Percentiles rank a stretch among this genome's conserved stretches.
phyloP scores from a whole-genome alignment of 352 stramenopile species.

The Phytophthora melonis region DNA sequence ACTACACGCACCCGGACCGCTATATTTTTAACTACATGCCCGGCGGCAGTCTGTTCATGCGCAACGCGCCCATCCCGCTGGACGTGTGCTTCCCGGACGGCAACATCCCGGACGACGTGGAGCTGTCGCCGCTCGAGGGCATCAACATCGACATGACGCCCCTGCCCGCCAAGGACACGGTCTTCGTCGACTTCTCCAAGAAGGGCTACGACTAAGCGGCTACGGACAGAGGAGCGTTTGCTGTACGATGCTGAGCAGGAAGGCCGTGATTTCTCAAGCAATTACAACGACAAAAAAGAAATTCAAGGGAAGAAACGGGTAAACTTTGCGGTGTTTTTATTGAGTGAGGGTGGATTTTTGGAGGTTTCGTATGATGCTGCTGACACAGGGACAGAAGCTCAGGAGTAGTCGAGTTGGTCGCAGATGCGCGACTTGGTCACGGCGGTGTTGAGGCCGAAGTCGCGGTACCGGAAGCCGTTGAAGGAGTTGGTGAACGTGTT shows the following conservation, averaged over 20 bases:
- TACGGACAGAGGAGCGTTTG: not conserved
- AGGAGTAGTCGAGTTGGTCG: constrained; percentile 78
- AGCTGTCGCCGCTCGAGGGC: constrained; percentile 83
- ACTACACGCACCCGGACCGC: constrained; percentile 96
- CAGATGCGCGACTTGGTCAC: constrained; percentile 85
- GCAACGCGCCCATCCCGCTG: constrained; percentile 97
- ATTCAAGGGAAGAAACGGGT: constrained; percentile 32
- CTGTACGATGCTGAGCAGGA: constrained; percentile 5
- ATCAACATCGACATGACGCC: constrained; percentile 92
- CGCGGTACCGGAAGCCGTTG: constrained; percentile 86
- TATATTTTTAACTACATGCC: constrained; percentile 99
- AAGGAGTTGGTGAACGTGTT: constrained; percentile 88
- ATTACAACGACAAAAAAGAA: constrained; percentile 28
- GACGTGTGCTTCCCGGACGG: constrained; percentile 93
- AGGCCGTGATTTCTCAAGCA: constrained; percentile 15
- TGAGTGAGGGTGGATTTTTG: not conserved
- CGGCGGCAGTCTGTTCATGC: constrained; percentile 98
- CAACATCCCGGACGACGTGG: constrained; percentile 84
- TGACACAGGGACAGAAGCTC: constrained; percentile 1
- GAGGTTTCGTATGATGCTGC: not conserved
- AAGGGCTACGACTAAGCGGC: constrained; percentile 84
- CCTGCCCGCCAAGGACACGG: constrained; percentile 72
- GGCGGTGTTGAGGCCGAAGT: constrained; percentile 84
- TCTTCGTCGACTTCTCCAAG: constrained; percentile 90
- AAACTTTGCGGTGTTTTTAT: constrained; percentile 28